Evolutionary conservation across 2,329 filamentous ascomycete species (phyloP).

Genomic region (Arthroderma sp.): DNA sequence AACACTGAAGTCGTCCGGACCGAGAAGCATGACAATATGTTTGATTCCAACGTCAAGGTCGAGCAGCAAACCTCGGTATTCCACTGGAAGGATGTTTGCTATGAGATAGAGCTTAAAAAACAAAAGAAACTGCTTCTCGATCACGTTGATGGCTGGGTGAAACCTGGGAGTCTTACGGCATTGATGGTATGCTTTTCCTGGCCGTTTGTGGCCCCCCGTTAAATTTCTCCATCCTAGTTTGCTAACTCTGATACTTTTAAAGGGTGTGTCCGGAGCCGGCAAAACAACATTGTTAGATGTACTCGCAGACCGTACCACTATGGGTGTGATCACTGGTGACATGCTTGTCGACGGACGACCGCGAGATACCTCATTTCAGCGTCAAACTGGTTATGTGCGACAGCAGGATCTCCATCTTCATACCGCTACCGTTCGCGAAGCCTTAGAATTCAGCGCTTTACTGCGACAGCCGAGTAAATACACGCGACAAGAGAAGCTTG

Average conservation of each 20-base stretch:
- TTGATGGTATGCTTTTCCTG: conserved; percentile 69
- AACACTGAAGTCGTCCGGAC: conserved; percentile 23
- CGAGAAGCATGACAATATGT: conserved; percentile 12
- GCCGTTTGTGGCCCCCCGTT: conserved; percentile 50
- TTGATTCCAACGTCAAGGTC: not conserved
- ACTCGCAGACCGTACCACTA: conserved; percentile 69
- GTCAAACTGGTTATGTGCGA: conserved; percentile 64
- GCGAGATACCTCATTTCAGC: conserved; percentile 66
- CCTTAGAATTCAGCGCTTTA: conserved; percentile 70
- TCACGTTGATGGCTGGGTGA: conserved; percentile 83
- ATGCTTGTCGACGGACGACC: conserved; percentile 69
- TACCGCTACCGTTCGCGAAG: conserved; percentile 60
- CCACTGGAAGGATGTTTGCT: conserved; percentile 75
- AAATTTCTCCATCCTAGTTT: conserved; percentile 50
- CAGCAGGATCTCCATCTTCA: conserved; percentile 82
- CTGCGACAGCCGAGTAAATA: conserved; percentile 68
- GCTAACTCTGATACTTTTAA: conserved; percentile 21
- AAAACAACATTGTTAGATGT: conserved; percentile 85
- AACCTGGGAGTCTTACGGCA: conserved; percentile 77
- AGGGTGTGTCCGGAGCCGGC: conserved; percentile 69
- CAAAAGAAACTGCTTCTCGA: conserved; percentile 65
- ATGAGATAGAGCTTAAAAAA: conserved; percentile 66
- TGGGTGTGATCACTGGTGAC: conserved; percentile 80
- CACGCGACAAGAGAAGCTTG: conserved; percentile 60
- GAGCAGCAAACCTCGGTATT: conserved; percentile 46